Percentiles rank a stretch among this genome's conserved stretches.
Evolutionary conservation across 2,329 filamentous ascomycete genomes (phyloP).

Genomic region (Leptographium procerum): DNA sequence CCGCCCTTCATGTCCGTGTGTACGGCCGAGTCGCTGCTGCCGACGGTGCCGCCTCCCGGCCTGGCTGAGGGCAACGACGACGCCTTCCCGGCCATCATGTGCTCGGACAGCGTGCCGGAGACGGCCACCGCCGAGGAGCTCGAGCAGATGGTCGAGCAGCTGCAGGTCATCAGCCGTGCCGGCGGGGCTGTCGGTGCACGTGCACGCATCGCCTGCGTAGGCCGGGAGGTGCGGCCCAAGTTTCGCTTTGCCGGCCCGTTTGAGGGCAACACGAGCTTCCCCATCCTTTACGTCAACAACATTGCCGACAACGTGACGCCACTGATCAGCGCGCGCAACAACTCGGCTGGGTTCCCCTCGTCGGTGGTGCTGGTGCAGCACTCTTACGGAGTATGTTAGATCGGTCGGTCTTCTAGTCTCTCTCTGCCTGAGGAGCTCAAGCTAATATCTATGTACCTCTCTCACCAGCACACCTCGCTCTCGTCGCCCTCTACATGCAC

Average conservation of each 20-base stretch:
- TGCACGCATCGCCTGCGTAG: constrained; percentile 28
- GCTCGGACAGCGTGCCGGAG: constrained; percentile 27
- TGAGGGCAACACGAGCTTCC: constrained; percentile 22
- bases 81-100: constrained; percentile 33
- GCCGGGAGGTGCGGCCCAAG: constrained; percentile 24
- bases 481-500: constrained; percentile 34
- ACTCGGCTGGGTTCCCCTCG: constrained; percentile 14
- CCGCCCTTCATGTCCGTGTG: constrained; percentile 17
- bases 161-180: constrained; percentile 26
- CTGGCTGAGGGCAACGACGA: constrained; percentile 25
- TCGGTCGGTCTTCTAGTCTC: background rate
- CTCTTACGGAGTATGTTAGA: constrained; percentile 34
- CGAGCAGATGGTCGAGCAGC: constrained; percentile 19
- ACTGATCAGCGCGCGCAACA: constrained; percentile 22
- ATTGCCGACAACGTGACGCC: constrained; percentile 35
- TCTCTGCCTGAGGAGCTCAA: background rate
- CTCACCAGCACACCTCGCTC: constrained; percentile 24
- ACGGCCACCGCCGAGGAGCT: constrained; percentile 23
- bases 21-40: constrained; percentile 18
- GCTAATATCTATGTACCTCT: background rate
- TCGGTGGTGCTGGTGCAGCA: constrained; percentile 37
- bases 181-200: constrained; percentile 32
- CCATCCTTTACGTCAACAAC: constrained; percentile 32
- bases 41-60: constrained; percentile 19
- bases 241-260: constrained; percentile 26